phyloP scores from a whole-genome alignment of 2,329 filamentous ascomycete species.

The Nakataea oryzae region DNA sequence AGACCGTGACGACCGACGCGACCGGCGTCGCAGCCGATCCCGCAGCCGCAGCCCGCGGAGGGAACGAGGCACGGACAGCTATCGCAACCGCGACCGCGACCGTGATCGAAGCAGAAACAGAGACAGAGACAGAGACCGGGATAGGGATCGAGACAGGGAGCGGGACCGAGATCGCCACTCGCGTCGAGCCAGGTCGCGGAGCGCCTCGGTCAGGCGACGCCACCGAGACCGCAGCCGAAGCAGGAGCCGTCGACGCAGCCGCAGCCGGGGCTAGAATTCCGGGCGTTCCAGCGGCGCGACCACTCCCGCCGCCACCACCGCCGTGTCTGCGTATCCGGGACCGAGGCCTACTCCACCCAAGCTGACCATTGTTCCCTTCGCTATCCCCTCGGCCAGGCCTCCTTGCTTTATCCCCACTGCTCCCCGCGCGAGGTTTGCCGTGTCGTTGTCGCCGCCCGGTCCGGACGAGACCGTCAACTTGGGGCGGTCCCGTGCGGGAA shows the following conservation, averaged over 20 bases:
- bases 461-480: not conserved
- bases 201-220: conserved; percentile 10
- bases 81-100: conserved; percentile 19
- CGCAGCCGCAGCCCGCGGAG: conserved; percentile 22
- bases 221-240: conserved; percentile 14
- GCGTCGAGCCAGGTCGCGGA: conserved; percentile 12
- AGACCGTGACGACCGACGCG: conserved; percentile 19
- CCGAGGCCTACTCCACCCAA: not conserved
- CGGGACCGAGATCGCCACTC: conserved; percentile 12
- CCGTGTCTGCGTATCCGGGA: no score
- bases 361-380: not conserved
- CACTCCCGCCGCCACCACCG: not conserved
- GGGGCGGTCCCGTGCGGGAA: not conserved
- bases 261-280: conserved; percentile 15
- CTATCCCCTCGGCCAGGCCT: not conserved
- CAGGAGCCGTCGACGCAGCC: conserved; percentile 13
- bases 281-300: not conserved
- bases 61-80: no score
- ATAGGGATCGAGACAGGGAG: conserved; percentile 15
- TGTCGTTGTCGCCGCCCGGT: not conserved
- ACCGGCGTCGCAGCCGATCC: conserved; percentile 15
- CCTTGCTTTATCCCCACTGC: not conserved
- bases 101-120: conserved; percentile 22
- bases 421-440: no score
- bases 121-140: conserved; percentile 15